Percentiles rank a stretch among this genome's conserved stretches.
phyloP scores from a whole-genome alignment of 1,284 basidiomycete genomes.

The Fistulinella cinereoalba region DNA sequence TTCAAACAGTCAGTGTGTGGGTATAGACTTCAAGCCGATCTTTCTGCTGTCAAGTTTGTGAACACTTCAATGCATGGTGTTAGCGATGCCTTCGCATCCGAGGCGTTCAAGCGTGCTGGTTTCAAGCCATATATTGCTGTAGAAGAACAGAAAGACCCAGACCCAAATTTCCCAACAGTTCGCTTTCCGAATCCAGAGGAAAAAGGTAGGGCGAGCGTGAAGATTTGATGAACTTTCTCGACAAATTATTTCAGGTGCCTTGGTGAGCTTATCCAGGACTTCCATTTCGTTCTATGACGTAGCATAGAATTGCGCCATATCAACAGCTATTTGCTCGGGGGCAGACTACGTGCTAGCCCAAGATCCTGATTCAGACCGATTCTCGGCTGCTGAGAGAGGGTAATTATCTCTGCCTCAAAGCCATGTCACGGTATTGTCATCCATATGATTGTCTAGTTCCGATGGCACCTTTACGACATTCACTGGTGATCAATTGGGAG shows the following conservation, averaged over 20 bases:
- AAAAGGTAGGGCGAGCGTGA: constrained; percentile 50
- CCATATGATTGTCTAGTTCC: constrained; percentile 34
- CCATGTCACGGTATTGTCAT: too few relatives aligned
- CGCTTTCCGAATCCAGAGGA: constrained; percentile 86
- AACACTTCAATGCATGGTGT: constrained; percentile 90
- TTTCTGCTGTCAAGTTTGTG: constrained; percentile 50
- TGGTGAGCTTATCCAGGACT: constrained; percentile 39
- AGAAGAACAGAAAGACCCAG: constrained; percentile 60
- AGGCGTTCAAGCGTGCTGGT: constrained; percentile 57
- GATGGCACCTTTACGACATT: constrained; percentile 67
- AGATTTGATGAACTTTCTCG: constrained; percentile 8
- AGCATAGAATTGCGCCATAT: constrained; percentile 64
- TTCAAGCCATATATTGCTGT: constrained; percentile 61
- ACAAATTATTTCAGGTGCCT: constrained; percentile 41
- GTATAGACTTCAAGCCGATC: constrained; percentile 12
- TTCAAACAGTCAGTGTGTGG: not conserved
- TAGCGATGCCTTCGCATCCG: constrained; percentile 57
- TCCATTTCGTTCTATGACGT: constrained; percentile 5
- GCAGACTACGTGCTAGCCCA: constrained; percentile 74
- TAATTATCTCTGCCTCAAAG: too few relatives aligned
- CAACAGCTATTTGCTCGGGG: constrained; percentile 50
- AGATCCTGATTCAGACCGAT: constrained; percentile 83
- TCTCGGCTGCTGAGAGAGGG: constrained; percentile 76
- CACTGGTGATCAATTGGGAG: constrained; percentile 80
- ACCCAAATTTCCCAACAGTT: constrained; percentile 83